Percentiles rank a stretch among this genome's conserved stretches.
Evolutionary conservation across 2,329 filamentous ascomycete genomes (phyloP).

Genomic region (Phaeoacremonium minimum): DNA sequence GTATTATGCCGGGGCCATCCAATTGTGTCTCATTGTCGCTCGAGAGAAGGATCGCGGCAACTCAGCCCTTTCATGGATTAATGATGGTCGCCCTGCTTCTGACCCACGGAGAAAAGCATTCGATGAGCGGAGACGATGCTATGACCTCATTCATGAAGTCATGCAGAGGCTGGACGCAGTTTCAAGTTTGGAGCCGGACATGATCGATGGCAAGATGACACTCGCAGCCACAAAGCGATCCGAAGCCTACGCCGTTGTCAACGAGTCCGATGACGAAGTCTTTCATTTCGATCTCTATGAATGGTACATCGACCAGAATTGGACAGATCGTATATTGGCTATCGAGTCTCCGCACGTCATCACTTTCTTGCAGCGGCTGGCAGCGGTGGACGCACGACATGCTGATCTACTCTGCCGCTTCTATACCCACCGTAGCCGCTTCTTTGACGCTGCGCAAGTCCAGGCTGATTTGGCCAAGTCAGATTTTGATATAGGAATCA

Average conservation of each 20-base stretch:
- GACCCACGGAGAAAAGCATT: conserved; percentile 69
- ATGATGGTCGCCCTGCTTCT: conserved; percentile 69
- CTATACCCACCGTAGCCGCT: conserved; percentile 79
- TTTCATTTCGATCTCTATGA: conserved; percentile 97
- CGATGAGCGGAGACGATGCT: conserved; percentile 71
- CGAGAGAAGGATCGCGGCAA: conserved; percentile 84
- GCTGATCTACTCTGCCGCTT: conserved; percentile 92
- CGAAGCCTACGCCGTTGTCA: conserved; percentile 89
- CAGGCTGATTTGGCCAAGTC: conserved; percentile 81
- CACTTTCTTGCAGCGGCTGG: conserved; percentile 77
- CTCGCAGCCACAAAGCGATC: conserved; percentile 71
- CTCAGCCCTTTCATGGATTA: conserved; percentile 78
- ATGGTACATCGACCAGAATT: conserved; percentile 86
- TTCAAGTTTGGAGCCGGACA: conserved; percentile 63
- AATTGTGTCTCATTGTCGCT: conserved; percentile 79
- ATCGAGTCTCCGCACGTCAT: conserved; percentile 83
- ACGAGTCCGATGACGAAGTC: conserved; percentile 82
- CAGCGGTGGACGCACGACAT: conserved; percentile 66
- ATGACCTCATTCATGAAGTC: conserved; percentile 81
- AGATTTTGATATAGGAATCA: conserved; percentile 74
- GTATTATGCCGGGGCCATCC: conserved; percentile 92
- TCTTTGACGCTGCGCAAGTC: conserved; percentile 82
- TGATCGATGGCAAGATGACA: conserved; percentile 74
- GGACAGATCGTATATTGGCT: conserved; percentile 79
- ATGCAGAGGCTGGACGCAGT: conserved; percentile 72